A percentile compares a stretch with the other conserved stretches of the same genome.
phyloP scores from a whole-genome alignment of 2,329 filamentous ascomycete species.

The Clarireedia paspali region DNA sequence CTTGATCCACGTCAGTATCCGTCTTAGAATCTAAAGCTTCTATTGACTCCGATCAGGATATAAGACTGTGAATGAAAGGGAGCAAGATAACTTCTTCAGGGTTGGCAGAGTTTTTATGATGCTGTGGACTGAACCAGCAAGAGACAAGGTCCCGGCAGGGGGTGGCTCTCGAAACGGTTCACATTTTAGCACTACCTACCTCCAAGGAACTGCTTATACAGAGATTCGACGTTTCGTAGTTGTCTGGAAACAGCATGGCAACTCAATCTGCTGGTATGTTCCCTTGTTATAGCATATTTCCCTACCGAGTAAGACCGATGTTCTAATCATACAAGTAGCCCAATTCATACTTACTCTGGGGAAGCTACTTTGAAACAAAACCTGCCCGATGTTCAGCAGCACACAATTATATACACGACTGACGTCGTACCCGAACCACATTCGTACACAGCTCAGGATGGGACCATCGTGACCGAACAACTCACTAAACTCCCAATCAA shows the following conservation, averaged over 20 bases:
- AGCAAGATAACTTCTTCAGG: slow-evolving; percentile 12
- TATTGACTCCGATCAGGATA: background rate
- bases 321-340: background rate
- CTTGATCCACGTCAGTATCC: background rate
- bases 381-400: background rate
- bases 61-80: background rate
- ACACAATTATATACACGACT: slow-evolving; percentile 6
- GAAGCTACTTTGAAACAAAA: slow-evolving; percentile 21
- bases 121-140: slow-evolving; percentile 23
- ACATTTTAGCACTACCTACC: slow-evolving; percentile 9
- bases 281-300: background rate
- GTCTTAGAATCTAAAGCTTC: background rate
- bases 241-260: slow-evolving; percentile 14
- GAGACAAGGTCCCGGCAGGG: background rate
- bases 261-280: slow-evolving; percentile 18
- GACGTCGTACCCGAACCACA: background rate
- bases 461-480: slow-evolving; percentile 2
- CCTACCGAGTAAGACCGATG: background rate
- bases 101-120: slow-evolving; percentile 23
- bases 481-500: slow-evolving; percentile 16
- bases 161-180: slow-evolving; percentile 8
- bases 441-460: background rate
- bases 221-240: slow-evolving; percentile 24
- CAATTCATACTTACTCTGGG: slow-evolving; percentile 20
- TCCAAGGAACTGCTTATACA: slow-evolving; percentile 13